Evolutionary conservation across 2,329 filamentous ascomycete species (phyloP), one percentile per base, ranked within the genome.

Genomic region (Diaporthe velutina): DNA sequence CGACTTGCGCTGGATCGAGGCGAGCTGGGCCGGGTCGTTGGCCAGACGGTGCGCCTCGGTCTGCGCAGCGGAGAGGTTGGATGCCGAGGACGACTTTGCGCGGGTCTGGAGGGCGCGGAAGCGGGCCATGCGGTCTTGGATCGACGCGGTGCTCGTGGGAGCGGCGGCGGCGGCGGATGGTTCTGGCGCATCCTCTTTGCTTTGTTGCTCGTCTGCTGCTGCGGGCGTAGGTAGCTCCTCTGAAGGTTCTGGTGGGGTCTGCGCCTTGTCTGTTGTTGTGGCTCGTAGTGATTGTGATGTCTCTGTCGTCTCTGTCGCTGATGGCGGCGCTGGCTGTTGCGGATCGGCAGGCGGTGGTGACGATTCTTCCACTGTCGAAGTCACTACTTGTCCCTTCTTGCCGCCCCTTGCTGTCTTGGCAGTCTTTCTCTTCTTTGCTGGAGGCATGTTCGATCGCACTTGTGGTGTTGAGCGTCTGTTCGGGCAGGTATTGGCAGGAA

Each of bases 31-130:
- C 7, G 95, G 94, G 81, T 98, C 95, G 35, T 92, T 92, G 4
- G 93, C 90, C 68, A 95, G 88, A 55, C 95, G 92, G 80, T 96
- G 93, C 22, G 94, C 93, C 85, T 98, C 96, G 66, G 92, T 92
- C 40, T 93, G 93, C 10, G 95, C 95, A 83, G 96, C 96, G 82
- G 95, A 93, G 77, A 97, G 86, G 81, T 98, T 98, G 76, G 89
- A 91, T 81, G 92, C 88, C 1, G 92, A 90, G 0, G 92, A 94
- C 74, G 89, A 87, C 87, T 95, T 92, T 67, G 94, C 93, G 79
- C 95, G 93, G 35, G 94, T 94, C 84, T 97, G 92, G 22, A 98
- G 91, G 4, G 94, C 93, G 82, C 95, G 96, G 88, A 98, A 98
- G 77, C 94, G 92, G 67, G 94, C 94, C 83, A 92, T 87, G 73